phyloP scores from a whole-genome alignment of 441 rosid genomes.

The Arabidopsis hybrid region DNA sequence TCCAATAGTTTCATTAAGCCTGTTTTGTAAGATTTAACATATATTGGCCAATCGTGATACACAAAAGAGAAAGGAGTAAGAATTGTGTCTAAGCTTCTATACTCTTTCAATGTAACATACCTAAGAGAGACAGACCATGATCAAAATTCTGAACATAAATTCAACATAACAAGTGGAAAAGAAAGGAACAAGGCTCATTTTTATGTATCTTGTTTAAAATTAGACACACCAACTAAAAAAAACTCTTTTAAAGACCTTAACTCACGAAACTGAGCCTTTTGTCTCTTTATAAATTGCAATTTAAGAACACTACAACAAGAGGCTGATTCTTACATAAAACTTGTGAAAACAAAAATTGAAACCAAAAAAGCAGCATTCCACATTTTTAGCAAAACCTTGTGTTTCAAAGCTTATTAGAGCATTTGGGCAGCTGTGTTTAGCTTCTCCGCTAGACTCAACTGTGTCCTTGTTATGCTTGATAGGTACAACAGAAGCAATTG shows the following conservation, averaged over 20 bases:
- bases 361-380: slow-evolving; percentile 22
- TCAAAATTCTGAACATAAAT: neutral
- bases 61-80: no score
- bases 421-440: slow-evolving; percentile 95
- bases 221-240: neutral
- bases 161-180: neutral
- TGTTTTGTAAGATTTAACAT: neutral
- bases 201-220: neutral
- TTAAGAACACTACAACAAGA: slow-evolving; percentile 33
- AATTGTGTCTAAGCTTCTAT: neutral
- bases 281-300: slow-evolving; percentile 28
- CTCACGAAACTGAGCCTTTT: slow-evolving; percentile 15
- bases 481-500: slow-evolving; percentile 80
- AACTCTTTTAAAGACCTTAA: slow-evolving; percentile 2
- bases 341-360: neutral
- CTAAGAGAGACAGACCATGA: neutral
- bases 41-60: neutral
- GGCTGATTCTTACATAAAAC: slow-evolving; percentile 36
- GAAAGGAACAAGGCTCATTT: neutral
- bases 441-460: slow-evolving; percentile 89
- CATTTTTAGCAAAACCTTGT: slow-evolving; percentile 20
- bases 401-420: slow-evolving; percentile 47
- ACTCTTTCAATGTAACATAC: neutral
- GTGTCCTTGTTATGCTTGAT: slow-evolving; percentile 95
- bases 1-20: no score